phyloP scores from a whole-genome alignment of 805 yeast species.

The Ogataea sp. region DNA sequence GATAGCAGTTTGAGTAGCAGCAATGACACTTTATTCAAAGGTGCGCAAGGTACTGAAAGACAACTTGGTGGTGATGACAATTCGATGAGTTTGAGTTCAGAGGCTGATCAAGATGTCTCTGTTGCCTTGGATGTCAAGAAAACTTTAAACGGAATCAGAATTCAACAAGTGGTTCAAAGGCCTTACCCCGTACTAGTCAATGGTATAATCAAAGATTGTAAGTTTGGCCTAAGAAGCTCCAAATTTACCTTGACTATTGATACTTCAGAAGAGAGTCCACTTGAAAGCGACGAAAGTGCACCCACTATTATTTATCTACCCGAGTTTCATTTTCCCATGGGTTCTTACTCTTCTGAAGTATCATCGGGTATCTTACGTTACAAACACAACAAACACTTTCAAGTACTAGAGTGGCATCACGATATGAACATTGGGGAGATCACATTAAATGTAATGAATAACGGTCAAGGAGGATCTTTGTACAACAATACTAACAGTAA shows the following conservation, averaged over 20 bases:
- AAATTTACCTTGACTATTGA: slow-evolving; percentile 41
- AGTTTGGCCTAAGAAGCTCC: slow-evolving; percentile 46
- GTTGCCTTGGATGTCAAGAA: slow-evolving; percentile 9
- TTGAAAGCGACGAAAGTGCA: background rate
- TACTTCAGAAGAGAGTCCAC: slow-evolving; percentile 12
- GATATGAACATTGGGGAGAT: slow-evolving; percentile 20
- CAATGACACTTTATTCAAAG: background rate
- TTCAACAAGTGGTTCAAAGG: slow-evolving; percentile 64
- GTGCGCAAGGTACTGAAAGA: background rate
- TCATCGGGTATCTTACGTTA: slow-evolving; percentile 44
- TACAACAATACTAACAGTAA: background rate
- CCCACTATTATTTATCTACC: slow-evolving; percentile 69
- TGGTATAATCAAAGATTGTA: slow-evolving; percentile 49
- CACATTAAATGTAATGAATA: slow-evolving; percentile 10
- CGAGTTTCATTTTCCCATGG: slow-evolving; percentile 54
- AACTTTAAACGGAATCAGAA: slow-evolving; percentile 52
- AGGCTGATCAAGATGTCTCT: slow-evolving; percentile 3
- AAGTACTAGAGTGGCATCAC: slow-evolving; percentile 69
- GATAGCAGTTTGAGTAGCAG: background rate
- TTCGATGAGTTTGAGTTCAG: background rate
- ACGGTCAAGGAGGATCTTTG: slow-evolving; percentile 2
- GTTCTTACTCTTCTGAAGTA: slow-evolving; percentile 38
- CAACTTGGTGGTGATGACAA: background rate
- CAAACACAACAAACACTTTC: slow-evolving; percentile 40
- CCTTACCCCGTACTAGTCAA: slow-evolving; percentile 63